Percentiles rank a stretch among this genome's conserved stretches.
Evolutionary conservation across 2,329 filamentous ascomycete genomes (phyloP).

Genomic region (Aspergillus ibericus): DNA sequence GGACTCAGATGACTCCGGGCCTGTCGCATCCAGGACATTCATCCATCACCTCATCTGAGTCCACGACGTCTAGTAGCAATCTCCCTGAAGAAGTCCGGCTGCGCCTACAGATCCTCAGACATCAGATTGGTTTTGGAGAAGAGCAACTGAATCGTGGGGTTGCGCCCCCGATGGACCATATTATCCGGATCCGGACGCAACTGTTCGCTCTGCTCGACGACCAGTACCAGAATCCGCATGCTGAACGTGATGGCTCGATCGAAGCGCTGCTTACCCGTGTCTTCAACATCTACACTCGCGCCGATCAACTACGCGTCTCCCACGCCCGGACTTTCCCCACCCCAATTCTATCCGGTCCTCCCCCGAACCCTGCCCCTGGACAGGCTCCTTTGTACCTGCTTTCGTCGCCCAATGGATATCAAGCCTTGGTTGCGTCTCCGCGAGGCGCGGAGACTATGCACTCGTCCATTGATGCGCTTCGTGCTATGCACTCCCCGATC

Average conservation of each 20-base stretch:
- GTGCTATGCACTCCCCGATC: conserved; percentile 8
- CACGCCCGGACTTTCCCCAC: conserved; percentile 15
- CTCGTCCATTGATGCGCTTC: conserved; percentile 14
- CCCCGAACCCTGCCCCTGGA: not conserved
- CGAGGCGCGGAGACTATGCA: conserved; percentile 27
- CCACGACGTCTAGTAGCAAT: conserved; percentile 1
- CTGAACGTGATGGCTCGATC: conserved; percentile 25
- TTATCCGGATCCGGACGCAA: conserved; percentile 31
- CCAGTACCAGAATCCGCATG: conserved; percentile 27
- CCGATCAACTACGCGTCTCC: conserved; percentile 31
- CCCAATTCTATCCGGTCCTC: conserved; percentile 2
- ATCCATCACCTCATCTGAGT: not conserved
- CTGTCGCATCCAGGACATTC: conserved; percentile 3
- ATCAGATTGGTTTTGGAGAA: conserved; percentile 29
- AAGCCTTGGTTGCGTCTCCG: conserved; percentile 46
- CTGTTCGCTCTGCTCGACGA: conserved; percentile 35
- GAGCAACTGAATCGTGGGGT: conserved; percentile 28
- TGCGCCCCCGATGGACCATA: conserved; percentile 31
- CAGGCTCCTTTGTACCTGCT: conserved; percentile 42
- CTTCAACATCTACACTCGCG: conserved; percentile 31
- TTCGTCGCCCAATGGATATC: conserved; percentile 47
- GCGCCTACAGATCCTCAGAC: conserved; percentile 21
- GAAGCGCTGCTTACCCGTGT: conserved; percentile 32
- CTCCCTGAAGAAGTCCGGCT: conserved; percentile 14
- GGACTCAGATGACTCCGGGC: conserved; percentile 4